Base-by-base conservation (phyloP, 2,329 filamentous ascomycete species). In the Sphaerulina vaccinii region DNA sequence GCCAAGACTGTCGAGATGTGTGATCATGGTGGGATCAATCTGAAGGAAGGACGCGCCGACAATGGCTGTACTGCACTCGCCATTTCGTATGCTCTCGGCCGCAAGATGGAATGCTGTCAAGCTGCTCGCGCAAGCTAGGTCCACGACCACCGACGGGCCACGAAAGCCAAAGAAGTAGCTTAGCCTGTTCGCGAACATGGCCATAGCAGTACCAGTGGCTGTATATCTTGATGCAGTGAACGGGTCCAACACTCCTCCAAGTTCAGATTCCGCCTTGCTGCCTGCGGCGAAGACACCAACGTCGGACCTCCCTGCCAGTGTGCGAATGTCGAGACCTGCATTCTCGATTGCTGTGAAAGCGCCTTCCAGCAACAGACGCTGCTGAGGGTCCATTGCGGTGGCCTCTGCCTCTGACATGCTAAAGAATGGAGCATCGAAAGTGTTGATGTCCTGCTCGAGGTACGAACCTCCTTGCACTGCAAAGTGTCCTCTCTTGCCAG, bases 241-340 rank as follows among this genome's bases (percentile, higher is more conserved):
- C 1, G 15, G n/a, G 35, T 47, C 44, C 18, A 8, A 16, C 19
- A 45, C n/a, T 1, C n/a, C 9, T 2, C 22, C 9, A n/a, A n/a
- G 24, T 21, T 18, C 42, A 23, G 10, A 19, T 1, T 47, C 44
- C 1, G 15, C 10, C 6, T 11, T 21, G 47, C 37, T 33, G 13
- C 33, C 38, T 6, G 55, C 59, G 9, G 56, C 51, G 27, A 50
- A 58, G 5, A 58, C 53, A 11, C 53, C 49, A 2, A 47, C 49
- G 9, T 52, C 24, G 11, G 44, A 29, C n/a, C n/a, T n/a, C 29
- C 53, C 56, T 21, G 49, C 50, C 7, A 56, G 21, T 6, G 23
- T 41, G 15, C 36, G 24, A 10, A 56, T 33, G 7, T 32, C n/a
- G 4, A 49, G 43, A 10, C 56, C 56, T 4, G 91, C 87, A 11